These are phyloP conservation scores for Apiosordaria backusii DNA, from an alignment of 495 filamentous ascomycete genomes.

Conservation along the genomic window DNA sequence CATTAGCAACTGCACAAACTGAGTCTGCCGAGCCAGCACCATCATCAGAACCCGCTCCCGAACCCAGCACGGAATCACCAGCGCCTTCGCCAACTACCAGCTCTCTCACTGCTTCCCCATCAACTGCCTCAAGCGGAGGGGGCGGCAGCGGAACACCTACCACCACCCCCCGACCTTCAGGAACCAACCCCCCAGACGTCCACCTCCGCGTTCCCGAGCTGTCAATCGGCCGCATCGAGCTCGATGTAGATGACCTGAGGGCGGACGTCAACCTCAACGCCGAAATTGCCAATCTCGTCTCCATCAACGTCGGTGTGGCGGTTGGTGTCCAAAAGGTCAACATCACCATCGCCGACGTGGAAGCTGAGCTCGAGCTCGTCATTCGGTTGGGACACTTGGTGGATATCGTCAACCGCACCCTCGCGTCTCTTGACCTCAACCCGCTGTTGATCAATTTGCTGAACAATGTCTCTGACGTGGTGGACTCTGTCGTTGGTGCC, in stretches of 20 bases:
- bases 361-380: conserved; percentile 52
- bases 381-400: conserved; percentile 55
- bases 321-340: conserved; percentile 54
- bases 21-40: conserved; percentile 16
- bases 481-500: conserved; percentile 49
- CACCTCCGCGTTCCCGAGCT: conserved; percentile 52
- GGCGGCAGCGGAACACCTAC: conserved; percentile 14
- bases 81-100: conserved; percentile 3
- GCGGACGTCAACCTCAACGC: conserved; percentile 57
- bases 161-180: conserved; percentile 20
- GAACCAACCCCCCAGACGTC: conserved; percentile 46
- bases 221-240: conserved; percentile 52
- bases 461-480: conserved; percentile 47
- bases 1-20: conserved; percentile 24
- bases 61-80: conserved; percentile 16
- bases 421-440: conserved; percentile 54
- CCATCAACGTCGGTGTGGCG: conserved; percentile 53
- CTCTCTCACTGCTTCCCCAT: conserved; percentile 5
- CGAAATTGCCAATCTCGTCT: conserved; percentile 51
- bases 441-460: conserved; percentile 53
- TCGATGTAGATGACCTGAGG: conserved; percentile 51
- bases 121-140: conserved; percentile 11
- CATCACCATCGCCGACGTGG: conserved; percentile 56
- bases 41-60: conserved; percentile 8
- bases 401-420: conserved; percentile 56